A percentile compares a stretch with the other conserved stretches of the same genome.
phyloP scores from a whole-genome alignment of 2,329 filamentous ascomycete species.

The Colletotrichum simmondsii region DNA sequence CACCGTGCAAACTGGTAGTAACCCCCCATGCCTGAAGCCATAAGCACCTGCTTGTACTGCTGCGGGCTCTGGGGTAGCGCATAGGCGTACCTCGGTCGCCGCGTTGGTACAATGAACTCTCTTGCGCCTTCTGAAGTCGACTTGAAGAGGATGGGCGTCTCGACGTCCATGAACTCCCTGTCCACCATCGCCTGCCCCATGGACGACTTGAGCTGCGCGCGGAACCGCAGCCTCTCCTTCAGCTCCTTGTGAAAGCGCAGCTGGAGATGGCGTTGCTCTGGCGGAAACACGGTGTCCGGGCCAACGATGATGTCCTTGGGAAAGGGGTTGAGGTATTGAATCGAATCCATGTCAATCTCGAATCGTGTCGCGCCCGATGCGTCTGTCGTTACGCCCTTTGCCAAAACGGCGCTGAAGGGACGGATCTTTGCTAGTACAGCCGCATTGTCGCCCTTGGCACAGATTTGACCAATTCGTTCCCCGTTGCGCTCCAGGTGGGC shows the following conservation, averaged over 20 bases:
- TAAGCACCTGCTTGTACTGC: slow-evolving; percentile 98
- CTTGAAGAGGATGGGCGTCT: slow-evolving; percentile 96
- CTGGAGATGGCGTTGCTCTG: slow-evolving; percentile 83
- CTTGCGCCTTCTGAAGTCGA: slow-evolving; percentile 95
- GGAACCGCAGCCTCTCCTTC: slow-evolving; percentile 75
- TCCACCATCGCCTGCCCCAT: slow-evolving; percentile 65
- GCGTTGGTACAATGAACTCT: slow-evolving; percentile 93
- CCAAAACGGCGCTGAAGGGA: slow-evolving; percentile 63
- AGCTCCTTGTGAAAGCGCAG: slow-evolving; percentile 79
- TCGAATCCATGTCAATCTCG: slow-evolving; percentile 71
- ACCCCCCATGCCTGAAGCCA: slow-evolving; percentile 84
- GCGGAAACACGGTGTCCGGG: slow-evolving; percentile 77
- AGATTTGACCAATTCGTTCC: slow-evolving; percentile 57
- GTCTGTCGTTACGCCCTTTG: slow-evolving; percentile 48
- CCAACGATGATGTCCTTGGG: slow-evolving; percentile 82
- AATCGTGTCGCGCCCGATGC: slow-evolving; percentile 40
- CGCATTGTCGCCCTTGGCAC: slow-evolving; percentile 50
- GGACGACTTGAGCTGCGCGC: slow-evolving; percentile 68
- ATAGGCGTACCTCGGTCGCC: slow-evolving; percentile 81
- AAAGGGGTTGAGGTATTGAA: slow-evolving; percentile 78
- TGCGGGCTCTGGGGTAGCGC: slow-evolving; percentile 96
- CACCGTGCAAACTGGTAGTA: slow-evolving; percentile 96
- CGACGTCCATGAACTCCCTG: slow-evolving; percentile 79
- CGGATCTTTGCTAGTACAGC: slow-evolving; percentile 57
- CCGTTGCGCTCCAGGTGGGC: slow-evolving; percentile 58